These are phyloP conservation scores for Fennellomyces sp. DNA, from an alignment of 371 early-diverging fungal genomes.

Conservation along the genomic window DNA sequence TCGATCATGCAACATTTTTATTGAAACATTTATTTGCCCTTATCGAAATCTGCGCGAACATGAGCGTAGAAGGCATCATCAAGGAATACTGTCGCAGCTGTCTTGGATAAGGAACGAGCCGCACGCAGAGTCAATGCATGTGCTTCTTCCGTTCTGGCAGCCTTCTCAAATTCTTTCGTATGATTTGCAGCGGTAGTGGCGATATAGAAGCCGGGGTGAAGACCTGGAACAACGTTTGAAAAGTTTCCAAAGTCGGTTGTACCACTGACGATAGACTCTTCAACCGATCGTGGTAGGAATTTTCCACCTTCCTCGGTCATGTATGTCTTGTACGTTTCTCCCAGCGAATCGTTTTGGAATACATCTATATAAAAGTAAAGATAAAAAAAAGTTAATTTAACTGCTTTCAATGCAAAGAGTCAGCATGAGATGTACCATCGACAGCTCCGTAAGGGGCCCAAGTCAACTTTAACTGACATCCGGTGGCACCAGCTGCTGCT, in stretches of 20 bases:
- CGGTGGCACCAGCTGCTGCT: conserved; percentile 71
- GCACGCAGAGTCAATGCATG: conserved; percentile 62
- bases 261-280: conserved; percentile 44
- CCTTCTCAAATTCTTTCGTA: conserved; percentile 63
- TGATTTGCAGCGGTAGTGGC: conserved; percentile 52
- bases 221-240: conserved; percentile 41
- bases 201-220: conserved; percentile 24
- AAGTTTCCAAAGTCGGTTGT: conserved; percentile 82
- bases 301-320: conserved; percentile 48
- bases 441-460: conserved; percentile 44
- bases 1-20: too few relatives aligned
- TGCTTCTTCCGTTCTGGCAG: conserved; percentile 63
- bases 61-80: conserved; percentile 27
- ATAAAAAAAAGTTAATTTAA: background rate
- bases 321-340: conserved; percentile 52
- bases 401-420: too few relatives aligned
- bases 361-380: conserved; percentile 37
- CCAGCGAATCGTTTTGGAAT: conserved; percentile 59
- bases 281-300: conserved; percentile 34
- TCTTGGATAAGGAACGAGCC: conserved; percentile 35
- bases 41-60: conserved; percentile 35
- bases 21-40: conserved; percentile 23
- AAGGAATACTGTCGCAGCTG: conserved; percentile 38
- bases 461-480: conserved; percentile 62
- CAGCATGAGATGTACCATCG: conserved; percentile 35